Base-by-base conservation (phyloP, 139 green algal species). In the Trebouxia sp. region DNA sequence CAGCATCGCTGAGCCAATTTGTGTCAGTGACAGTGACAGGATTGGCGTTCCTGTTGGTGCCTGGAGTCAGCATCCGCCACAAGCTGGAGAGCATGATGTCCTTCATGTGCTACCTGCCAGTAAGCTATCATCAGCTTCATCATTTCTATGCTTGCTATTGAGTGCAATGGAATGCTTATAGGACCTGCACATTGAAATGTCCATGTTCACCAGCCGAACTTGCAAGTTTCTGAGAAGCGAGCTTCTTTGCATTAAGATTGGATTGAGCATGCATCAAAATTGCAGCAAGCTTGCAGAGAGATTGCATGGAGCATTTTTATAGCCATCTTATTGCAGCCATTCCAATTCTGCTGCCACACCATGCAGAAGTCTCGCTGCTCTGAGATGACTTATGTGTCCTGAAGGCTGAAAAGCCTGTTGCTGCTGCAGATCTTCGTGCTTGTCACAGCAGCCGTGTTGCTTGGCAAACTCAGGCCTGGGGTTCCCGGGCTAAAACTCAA, bases 1-100 rank as follows among this genome's bases (percentile, higher is more conserved):
- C 35, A 15, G 22, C 24, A 26, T 74, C 65, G 0, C 35, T 74
- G 7, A 43, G 35, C 32, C 65, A 74, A 32, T 32, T 47, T 26
- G 17, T 72, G 12, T 74, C 65, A 26, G 65, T 43, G 35, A 47
- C 35, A 26, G 35, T 74, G 30, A 74, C 65, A n/a, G 35, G 35
- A 11, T 7, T 74, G 65, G 35, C 37, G 20, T 42, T 74, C 65
- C 11, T 74, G 15, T 32, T 74, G 32, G 24, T 74, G 32, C 65
- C 65, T 5, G 35, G 65, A 5, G 65, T 74, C 6, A 42, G 37
- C 35, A 6, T 74, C 11, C 30, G 65, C 32, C 37, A 45, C 65
- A 74, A 74, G 35, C 35, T 74, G 65, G 65, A 74, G 35, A 42
- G 37, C 35, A 42, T 74, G 35, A 74, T 74, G 65, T 47, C 35